Conservation (phyloP, 495 filamentous ascomycete species). For the Xylaria acuta region DNA sequence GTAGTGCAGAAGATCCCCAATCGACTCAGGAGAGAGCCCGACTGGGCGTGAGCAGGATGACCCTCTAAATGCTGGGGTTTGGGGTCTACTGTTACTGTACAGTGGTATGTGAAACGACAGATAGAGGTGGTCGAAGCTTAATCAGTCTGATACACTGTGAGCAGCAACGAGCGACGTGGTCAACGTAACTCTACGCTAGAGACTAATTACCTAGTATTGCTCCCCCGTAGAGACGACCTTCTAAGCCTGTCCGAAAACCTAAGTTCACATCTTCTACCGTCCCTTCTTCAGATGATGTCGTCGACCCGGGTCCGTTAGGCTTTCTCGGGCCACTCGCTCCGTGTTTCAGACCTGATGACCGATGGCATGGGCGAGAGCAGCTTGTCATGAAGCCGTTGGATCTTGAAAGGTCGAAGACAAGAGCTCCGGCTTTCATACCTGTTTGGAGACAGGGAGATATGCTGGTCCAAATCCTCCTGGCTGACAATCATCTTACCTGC, state of each 20-base stretch:
- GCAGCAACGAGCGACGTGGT: constrained; percentile 2
- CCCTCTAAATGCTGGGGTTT: constrained; percentile 19
- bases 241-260: neutral
- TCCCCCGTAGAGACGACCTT: neutral
- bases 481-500: constrained; percentile 20
- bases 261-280: neutral
- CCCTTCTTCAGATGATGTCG: neutral
- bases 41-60: neutral
- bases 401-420: neutral
- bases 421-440: constrained; percentile 2
- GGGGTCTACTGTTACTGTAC: neutral
- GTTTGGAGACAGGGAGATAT: constrained; percentile 21
- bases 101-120: neutral
- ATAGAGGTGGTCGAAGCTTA: constrained; percentile 4
- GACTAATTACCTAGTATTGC: neutral
- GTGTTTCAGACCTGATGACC: constrained; percentile 11
- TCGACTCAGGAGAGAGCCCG: constrained; percentile 16
- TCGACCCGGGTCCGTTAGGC: neutral
- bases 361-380: neutral
- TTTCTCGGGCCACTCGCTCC: constrained; percentile 14
- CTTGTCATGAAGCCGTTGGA: neutral
- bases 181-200: neutral
- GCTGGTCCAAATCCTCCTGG: constrained; percentile 23
- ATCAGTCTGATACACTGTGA: neutral
- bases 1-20: constrained; percentile 14